Evolutionary conservation across 2,329 filamentous ascomycete genomes (phyloP), one percentile per base, ranked within the genome.

Genomic region (Calonectria pseudoturangicola): DNA sequence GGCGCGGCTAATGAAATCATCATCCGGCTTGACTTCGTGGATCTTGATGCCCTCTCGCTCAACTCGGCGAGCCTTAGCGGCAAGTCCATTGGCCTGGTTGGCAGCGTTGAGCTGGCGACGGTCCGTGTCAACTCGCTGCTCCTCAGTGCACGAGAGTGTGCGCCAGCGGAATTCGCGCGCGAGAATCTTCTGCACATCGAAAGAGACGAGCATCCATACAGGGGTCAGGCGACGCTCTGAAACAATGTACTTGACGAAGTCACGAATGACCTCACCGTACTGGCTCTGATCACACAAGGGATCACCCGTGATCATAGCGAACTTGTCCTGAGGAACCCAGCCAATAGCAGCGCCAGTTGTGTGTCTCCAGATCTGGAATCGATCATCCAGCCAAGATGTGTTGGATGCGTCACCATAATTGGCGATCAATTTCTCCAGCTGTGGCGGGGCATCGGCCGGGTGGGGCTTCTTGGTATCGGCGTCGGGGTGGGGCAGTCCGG

Each of bases 371-470:
- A 98, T 92, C 80, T 94, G 89, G 83, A 96, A 98, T 8, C 95
- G 92, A 8, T 95, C 94, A 82, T 98, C 96, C 9, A 97, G 90
- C 95, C 95, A 98, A 0, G 95, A 97, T 0, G 96, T 98, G 81
- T 98, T 97, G 62, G 95, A 95, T 2, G 96, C 95, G 83, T 98
- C 96, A 74, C 96, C 96, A 78, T 98, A 98, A 84, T 98, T 98
- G 81, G 95, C 95, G 82, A 98, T 95, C 50, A 98, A 92, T 81
- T 98, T 93, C 82, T 96, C 94, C 6, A 98, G 83, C 0, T 94
- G 89, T 65, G 95, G 95, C 67, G 93, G 87, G 63, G 92, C 88
- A 80, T 86, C 88, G 70, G 84, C 88, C 76, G 84, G 76, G 13
- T 84, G 84, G 58, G 82, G 81, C 76, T 86, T 85, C 15, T 85